Evolutionary conservation across 1,139 yeast genomes (phyloP).

Genomic region (Scheffersomyces illinoinensis): DNA sequence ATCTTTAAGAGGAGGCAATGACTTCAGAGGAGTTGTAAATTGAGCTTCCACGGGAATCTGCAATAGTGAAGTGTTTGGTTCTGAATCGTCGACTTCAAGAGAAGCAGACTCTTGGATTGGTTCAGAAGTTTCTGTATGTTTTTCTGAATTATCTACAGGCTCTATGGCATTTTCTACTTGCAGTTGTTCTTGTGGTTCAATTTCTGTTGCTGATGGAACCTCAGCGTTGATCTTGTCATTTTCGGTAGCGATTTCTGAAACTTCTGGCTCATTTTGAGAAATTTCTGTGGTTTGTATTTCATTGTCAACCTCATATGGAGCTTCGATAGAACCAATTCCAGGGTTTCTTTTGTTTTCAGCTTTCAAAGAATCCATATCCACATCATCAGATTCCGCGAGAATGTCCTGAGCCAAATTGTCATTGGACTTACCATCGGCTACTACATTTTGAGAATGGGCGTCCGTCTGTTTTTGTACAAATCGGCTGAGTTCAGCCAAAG

Average conservation of each 20-base stretch:
- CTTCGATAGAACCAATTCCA: not conserved
- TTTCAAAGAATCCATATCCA: not conserved
- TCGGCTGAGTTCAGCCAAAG: not conserved
- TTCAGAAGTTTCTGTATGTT: not conserved
- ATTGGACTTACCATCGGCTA: not conserved
- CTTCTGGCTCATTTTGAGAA: not conserved
- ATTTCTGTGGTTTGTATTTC: not conserved
- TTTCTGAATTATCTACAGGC: not conserved
- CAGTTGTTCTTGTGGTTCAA: not conserved
- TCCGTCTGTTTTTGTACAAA: not conserved
- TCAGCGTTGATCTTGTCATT: not conserved
- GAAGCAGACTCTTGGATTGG: not conserved
- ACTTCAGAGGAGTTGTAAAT: slow-evolving; percentile 45
- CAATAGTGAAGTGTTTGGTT: slow-evolving; percentile 17
- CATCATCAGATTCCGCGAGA: not conserved
- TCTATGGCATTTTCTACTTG: not conserved
- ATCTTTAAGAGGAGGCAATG: slow-evolving; percentile 46
- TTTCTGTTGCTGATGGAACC: not conserved
- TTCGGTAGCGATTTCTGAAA: not conserved
- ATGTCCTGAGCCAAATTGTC: not conserved
- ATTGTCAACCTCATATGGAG: not conserved
- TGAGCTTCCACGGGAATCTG: slow-evolving; percentile 11
- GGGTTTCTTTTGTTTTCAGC: not conserved
- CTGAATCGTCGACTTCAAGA: slow-evolving; percentile 5
- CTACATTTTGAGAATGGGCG: not conserved